These are phyloP conservation scores for Epichloe baconii DNA, from an alignment of 2,329 filamentous ascomycete species.

Conservation along the genomic window DNA sequence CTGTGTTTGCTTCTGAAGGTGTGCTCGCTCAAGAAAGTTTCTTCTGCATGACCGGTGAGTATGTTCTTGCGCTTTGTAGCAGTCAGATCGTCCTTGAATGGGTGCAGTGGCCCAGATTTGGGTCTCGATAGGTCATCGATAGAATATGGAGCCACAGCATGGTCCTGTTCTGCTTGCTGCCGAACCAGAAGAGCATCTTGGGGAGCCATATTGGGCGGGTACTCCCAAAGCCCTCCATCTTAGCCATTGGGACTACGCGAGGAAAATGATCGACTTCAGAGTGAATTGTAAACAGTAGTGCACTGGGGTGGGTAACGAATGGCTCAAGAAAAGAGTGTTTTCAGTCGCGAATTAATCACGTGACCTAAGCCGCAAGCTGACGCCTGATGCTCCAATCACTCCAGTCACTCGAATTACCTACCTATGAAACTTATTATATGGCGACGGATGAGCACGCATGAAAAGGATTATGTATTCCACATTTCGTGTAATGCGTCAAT, in stretches of 20 bases:
- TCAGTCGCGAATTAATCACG: too few relatives aligned
- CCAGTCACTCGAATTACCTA: too few relatives aligned
- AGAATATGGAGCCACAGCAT: conserved; percentile 52
- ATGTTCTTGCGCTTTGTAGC: conserved; percentile 65
- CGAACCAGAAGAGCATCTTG: conserved; percentile 50
- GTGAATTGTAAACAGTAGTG: neutral
- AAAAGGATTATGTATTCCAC: too few relatives aligned
- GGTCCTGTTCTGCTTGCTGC: conserved; percentile 39
- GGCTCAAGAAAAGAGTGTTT: too few relatives aligned
- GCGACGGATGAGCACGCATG: too few relatives aligned
- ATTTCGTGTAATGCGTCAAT: neutral
- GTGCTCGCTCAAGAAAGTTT: conserved; percentile 80
- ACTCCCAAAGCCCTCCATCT: conserved; percentile 51
- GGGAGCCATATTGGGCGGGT: conserved; percentile 53
- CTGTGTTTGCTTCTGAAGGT: conserved; percentile 82
- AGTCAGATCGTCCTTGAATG: conserved; percentile 52
- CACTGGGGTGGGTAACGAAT: neutral
- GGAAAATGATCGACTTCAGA: neutral
- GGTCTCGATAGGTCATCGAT: conserved; percentile 59
- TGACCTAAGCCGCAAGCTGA: too few relatives aligned
- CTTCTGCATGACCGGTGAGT: conserved; percentile 74
- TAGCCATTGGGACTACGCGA: conserved; percentile 5
- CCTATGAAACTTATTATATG: too few relatives aligned
- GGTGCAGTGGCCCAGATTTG: conserved; percentile 57
- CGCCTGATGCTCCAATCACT: too few relatives aligned